Base-by-base conservation (phyloP, 73 alveolate species). In the Urostyla sp. region DNA sequence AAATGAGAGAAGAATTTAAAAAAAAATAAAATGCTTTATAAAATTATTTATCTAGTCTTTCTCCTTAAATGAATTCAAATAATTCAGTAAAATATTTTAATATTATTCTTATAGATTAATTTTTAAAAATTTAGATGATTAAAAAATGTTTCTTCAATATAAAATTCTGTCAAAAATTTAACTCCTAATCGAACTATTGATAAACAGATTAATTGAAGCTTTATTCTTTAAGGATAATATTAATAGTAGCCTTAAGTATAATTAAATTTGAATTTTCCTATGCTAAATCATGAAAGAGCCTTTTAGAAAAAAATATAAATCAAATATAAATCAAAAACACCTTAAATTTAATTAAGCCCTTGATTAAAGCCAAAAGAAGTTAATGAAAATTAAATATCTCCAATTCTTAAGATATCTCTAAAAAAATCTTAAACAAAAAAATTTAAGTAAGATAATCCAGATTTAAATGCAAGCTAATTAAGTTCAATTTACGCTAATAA, bases 271-370 rank as follows among this genome's bases (percentile, higher is more conserved):
- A 30, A 60, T 40, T 63, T 63, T 63, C 79, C 79, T 5, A 6
- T 63, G 45, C n/a, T 63, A 8, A 16, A 23, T 7, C 79, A 63
- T 63, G 79, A 63, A 1, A 40, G 21, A 2, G 79, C 79, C 2
- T 63, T 15, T 40, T 8, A 15, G 4, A 63, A 24, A 5, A 63
- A 63, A 43, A 63, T 60, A 18, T 27, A 35, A 23, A 4, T 20
- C 4, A 24, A 1, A 20, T 3, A 7, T 13, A 24, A n/a, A n/a
- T n/a, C n/a, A 63, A 40, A 16, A 63, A 11, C 7, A 63, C 37
- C 34, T 13, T 13, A 63, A 18, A 20, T 1, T 10, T 35, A 58
- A 15, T 2, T 13, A 5, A 10, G n/a, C 21, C 38, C 15, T 32
- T 23, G 3, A 10, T 8, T 63, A 45, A n/a, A 6, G 7, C 20